phyloP scores from a whole-genome alignment of 805 yeast species.

The Teunomyces stri region DNA sequence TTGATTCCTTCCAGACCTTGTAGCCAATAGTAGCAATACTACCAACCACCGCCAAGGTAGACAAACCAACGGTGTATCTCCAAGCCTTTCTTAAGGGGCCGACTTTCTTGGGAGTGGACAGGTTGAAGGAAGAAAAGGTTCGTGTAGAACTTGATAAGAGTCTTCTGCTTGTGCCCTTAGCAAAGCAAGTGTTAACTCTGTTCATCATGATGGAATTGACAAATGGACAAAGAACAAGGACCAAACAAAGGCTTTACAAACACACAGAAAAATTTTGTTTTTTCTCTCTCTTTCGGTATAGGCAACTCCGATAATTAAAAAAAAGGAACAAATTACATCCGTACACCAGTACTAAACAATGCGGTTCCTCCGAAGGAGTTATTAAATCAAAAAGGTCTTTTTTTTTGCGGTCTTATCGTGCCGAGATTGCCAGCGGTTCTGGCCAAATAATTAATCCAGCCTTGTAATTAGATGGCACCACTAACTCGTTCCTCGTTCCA shows the following conservation, averaged over 20 bases:
- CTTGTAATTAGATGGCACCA: constrained; percentile 18
- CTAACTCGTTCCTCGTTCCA: constrained; percentile 45
- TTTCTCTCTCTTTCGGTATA: background rate
- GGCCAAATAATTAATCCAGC: background rate
- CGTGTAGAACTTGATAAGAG: constrained; percentile 23
- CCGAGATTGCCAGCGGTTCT: too few species aligned
- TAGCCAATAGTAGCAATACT: constrained; percentile 51
- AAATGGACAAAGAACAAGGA: background rate
- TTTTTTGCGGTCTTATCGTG: too few species aligned
- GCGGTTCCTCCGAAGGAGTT: background rate
- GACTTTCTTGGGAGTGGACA: constrained; percentile 13
- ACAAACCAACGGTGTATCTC: constrained; percentile 46
- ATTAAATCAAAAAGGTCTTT: too few species aligned
- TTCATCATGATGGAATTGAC: constrained; percentile 7
- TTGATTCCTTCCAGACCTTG: constrained; percentile 58
- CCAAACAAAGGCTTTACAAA: background rate
- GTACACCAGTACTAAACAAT: background rate
- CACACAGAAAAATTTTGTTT: background rate
- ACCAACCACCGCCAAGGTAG: constrained; percentile 52
- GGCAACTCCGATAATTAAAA: background rate
- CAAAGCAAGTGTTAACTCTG: constrained; percentile 9
- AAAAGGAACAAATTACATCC: background rate
- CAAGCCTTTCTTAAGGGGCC: constrained; percentile 41
- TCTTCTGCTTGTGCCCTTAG: constrained; percentile 10
- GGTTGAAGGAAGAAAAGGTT: constrained; percentile 16